Evolutionary conservation across 2,329 filamentous ascomycete species (phyloP).

Genomic region (Verticillium alfalfae): DNA sequence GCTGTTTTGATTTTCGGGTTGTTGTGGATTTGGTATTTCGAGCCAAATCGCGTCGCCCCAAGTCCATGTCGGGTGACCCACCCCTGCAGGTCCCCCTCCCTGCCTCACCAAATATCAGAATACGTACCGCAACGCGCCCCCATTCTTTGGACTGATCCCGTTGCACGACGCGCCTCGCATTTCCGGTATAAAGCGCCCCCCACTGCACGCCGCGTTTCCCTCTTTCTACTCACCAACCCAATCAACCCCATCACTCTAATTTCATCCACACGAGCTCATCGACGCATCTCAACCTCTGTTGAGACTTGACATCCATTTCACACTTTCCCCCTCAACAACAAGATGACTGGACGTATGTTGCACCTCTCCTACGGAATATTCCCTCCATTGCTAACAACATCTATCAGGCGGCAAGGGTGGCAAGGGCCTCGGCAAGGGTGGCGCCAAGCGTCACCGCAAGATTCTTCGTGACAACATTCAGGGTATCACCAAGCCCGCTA

Average conservation of each 20-base stretch:
- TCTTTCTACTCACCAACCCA: not conserved
- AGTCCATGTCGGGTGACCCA: not conserved
- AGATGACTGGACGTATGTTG: slow-evolving; percentile 69
- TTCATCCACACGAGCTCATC: not conserved
- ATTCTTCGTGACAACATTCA: slow-evolving; percentile 99
- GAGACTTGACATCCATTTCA: not conserved
- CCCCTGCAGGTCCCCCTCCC: not conserved
- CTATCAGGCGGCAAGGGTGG: slow-evolving; percentile 81
- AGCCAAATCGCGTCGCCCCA: not conserved
- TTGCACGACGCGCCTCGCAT: slow-evolving; percentile 4
- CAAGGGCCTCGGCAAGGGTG: slow-evolving; percentile 96
- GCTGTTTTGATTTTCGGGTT: not conserved
- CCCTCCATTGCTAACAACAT: not conserved
- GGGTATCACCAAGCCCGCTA: slow-evolving; percentile 97
- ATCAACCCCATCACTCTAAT: not conserved
- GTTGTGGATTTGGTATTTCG: not conserved
- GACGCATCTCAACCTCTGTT: not conserved
- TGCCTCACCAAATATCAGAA: too few species aligned
- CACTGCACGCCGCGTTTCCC: slow-evolving; percentile 4
- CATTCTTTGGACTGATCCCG: slow-evolving; percentile 11
- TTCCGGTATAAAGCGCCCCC: slow-evolving; percentile 8
- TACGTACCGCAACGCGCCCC: slow-evolving; percentile 1
- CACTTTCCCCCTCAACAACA: slow-evolving; percentile 30
- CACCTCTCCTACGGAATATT: not conserved
- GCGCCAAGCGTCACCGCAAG: slow-evolving; percentile 98